Percentiles rank a stretch among this genome's conserved stretches.
Evolutionary conservation across 345 rosid species (phyloP).

Genomic region (Clarkia xantiana): DNA sequence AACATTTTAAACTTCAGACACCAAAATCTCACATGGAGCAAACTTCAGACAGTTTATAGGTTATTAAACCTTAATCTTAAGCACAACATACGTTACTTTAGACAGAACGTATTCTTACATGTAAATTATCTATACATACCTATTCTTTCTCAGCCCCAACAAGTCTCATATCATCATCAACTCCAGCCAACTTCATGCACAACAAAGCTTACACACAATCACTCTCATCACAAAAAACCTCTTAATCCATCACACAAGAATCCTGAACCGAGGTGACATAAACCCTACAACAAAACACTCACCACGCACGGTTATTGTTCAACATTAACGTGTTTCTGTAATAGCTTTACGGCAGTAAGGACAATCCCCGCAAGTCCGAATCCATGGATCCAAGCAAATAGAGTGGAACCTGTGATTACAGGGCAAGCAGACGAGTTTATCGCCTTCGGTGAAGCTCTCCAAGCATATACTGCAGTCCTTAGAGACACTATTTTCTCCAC

Average conservation of each 20-base stretch:
- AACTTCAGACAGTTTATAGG: too few species aligned
- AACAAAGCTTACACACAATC: not conserved
- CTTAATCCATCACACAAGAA: not conserved
- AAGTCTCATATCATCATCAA: too few species aligned
- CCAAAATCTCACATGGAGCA: too few species aligned
- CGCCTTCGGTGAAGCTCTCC: constrained; percentile 59
- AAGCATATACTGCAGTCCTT: constrained; percentile 72
- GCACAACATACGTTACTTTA: too few species aligned
- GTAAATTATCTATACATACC: too few species aligned
- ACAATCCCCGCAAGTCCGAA: constrained; percentile 78
- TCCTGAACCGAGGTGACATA: not conserved
- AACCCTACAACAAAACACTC: not conserved
- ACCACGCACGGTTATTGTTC: too few species aligned
- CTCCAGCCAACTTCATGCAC: too few species aligned
- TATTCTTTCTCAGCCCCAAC: too few species aligned
- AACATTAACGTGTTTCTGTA: constrained; percentile 1
- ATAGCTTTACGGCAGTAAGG: constrained; percentile 75
- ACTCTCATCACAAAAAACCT: too few species aligned
- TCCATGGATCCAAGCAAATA: constrained; percentile 77
- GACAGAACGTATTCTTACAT: too few species aligned
- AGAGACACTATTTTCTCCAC: constrained; percentile 19
- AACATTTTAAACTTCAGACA: too few species aligned
- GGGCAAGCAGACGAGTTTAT: constrained; percentile 38
- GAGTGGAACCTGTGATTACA: constrained; percentile 68
- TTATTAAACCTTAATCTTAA: too few species aligned